Evolutionary conservation across 257 asterid genomes (phyloP).

Genomic region (Solanum commersonii): DNA sequence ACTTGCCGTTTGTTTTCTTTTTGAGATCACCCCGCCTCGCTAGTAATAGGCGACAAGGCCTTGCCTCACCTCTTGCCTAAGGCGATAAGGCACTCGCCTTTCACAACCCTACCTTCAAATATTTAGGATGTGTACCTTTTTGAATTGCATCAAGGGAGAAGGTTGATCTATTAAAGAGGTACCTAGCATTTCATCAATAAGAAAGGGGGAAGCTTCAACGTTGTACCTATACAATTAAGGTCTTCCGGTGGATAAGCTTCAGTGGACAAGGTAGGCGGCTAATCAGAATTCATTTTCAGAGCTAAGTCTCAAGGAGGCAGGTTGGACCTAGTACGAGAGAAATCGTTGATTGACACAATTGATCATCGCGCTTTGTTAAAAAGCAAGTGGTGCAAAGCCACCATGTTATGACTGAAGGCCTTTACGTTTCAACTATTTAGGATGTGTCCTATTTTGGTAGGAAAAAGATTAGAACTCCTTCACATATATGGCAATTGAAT

Average conservation of each 20-base stretch:
- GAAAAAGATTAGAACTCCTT: neutral
- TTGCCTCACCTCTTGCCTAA: neutral
- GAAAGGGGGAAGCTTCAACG: neutral
- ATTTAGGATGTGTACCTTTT: neutral
- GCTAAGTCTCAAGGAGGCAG: neutral
- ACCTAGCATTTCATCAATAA: neutral
- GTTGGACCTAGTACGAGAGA: neutral
- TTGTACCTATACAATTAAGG: neutral
- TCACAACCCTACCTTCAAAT: neutral
- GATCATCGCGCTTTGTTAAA: neutral
- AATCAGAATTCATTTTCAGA: neutral
- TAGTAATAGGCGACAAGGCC: neutral
- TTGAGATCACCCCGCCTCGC: neutral
- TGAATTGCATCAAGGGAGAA: neutral
- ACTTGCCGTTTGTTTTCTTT: neutral
- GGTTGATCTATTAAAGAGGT: neutral
- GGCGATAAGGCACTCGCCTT: neutral
- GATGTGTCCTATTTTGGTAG: neutral
- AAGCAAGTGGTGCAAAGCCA: neutral
- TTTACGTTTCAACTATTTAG: neutral
- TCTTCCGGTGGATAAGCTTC: neutral
- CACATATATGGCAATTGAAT: neutral
- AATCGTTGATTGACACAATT: neutral
- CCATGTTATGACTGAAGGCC: neutral
- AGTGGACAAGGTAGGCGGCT: neutral